Percentiles rank a stretch among this genome's conserved stretches.
These are phyloP conservation scores for Yarrowia phangngaensis DNA, from an alignment of 805 yeast species.

Conservation along the genomic window DNA sequence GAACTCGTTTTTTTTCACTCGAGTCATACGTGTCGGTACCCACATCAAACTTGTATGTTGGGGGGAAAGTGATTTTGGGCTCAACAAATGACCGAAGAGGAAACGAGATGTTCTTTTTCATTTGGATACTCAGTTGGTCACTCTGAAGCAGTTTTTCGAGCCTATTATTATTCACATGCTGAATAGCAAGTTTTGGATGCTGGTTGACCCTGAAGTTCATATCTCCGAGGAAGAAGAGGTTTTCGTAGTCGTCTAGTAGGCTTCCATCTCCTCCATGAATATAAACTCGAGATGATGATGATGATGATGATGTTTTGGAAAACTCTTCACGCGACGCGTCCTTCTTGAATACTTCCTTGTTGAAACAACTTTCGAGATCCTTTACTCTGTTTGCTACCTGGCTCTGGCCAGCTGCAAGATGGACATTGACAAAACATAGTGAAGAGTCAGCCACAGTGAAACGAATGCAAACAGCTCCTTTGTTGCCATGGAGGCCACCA, in stretches of 20 bases:
- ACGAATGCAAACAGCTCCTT: conserved; percentile 76
- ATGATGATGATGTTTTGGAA: conserved; percentile 22
- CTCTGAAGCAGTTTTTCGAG: conserved; percentile 53
- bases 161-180: conserved; percentile 48
- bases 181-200: conserved; percentile 66
- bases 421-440: conserved; percentile 77
- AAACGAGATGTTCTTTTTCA: conserved; percentile 61
- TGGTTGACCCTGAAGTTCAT: conserved; percentile 79
- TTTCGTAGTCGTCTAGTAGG: conserved; percentile 70
- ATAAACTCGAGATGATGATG: conserved; percentile 30
- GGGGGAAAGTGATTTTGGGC: conserved; percentile 66
- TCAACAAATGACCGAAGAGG: conserved; percentile 76
- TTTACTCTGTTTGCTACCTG: conserved; percentile 78
- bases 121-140: conserved; percentile 79
- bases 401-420: conserved; percentile 88
- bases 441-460: conserved; percentile 62
- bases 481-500: conserved; percentile 76
- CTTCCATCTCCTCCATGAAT: conserved; percentile 45
- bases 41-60: conserved; percentile 92
- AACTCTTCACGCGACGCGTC: conserved; percentile 25
- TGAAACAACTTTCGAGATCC: conserved; percentile 73
- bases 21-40: conserved; percentile 81
- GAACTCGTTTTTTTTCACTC: conserved; percentile 86
- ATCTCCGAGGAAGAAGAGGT: conserved; percentile 88
- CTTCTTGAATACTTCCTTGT: conserved; percentile 34